Evolutionary conservation across 148 eudicot genomes (phyloP).

Genomic region (Rhododendron henanense): DNA sequence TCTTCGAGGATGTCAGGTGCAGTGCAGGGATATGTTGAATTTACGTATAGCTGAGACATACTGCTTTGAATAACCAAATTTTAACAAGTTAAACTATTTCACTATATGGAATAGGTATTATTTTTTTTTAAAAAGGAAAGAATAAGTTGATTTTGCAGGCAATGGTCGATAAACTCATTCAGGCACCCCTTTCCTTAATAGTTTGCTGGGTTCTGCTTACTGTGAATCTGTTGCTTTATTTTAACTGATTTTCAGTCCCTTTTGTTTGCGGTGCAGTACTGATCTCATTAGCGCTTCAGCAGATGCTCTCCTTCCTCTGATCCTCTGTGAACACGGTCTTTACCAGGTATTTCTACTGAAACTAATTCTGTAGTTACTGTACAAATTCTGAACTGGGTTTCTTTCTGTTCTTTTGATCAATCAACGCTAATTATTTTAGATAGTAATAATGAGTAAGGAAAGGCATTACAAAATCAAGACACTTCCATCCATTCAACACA

Average conservation of each 20-base stretch:
- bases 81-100: not conserved
- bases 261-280: constrained; percentile 40
- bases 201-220: not conserved
- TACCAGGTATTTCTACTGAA: constrained; percentile 57
- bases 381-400: not conserved
- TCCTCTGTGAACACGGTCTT: constrained; percentile 80
- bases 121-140: not conserved
- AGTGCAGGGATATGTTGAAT: constrained; percentile 1
- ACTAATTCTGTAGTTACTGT: not conserved
- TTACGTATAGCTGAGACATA: not conserved
- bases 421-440: not conserved
- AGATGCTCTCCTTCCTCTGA: constrained; percentile 88
- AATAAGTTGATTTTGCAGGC: not conserved
- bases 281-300: constrained; percentile 92
- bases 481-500: not conserved
- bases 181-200: not conserved
- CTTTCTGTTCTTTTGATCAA: not conserved
- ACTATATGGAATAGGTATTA: not conserved
- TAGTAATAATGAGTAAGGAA: not conserved
- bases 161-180: not conserved
- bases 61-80: not conserved
- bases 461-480: not conserved
- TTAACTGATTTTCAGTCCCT: not conserved
- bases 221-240: not conserved
- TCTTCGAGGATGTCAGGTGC: constrained; percentile 94